Base-by-base conservation (phyloP, 805 yeast genomes). In the Nakazawaea siamensis region DNA sequence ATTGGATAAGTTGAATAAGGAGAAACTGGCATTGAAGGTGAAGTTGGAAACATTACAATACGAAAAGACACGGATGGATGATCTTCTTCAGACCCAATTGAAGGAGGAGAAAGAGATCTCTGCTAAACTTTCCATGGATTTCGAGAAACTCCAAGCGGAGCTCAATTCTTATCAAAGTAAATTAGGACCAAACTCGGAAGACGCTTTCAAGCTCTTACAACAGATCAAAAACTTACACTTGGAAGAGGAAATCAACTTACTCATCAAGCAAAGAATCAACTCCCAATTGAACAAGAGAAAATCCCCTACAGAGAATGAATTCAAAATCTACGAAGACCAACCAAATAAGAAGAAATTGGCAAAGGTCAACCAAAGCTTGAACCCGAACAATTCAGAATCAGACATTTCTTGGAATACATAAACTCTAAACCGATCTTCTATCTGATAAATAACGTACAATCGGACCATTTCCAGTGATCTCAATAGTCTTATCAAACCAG, bases 401-500 rank as follows among this genome's bases (percentile, higher is more conserved):
- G n/a, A n/a, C n/a, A n/a, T n/a, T n/a, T n/a, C n/a, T n/a, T n/a
- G n/a, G n/a, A n/a, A n/a, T n/a, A n/a, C n/a, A n/a, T n/a, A n/a
- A n/a, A 15, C 17, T 25, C 53, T 57, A 84, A 23, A 85, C 80
- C 4, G 85, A 73, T 54, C 92, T 72, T 62, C 94, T 75, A 59
- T 90, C 97, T 28, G 86, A 73, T 58, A 87, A 68, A 57, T 76
- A 87, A 47, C 95, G 76, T 33, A 83, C 83, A 46, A 92, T 79
- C 28, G 95, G 83, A 10, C 95, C 95, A 52, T 81, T 78, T 14
- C 97, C 97, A 12, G 88, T 74, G 15, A 73, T 62, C 42, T 81
- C 94, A 24, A 85, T 78, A 14, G 90, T 73, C 59, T 86, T 87
- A 47, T 90, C 97, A 53, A 80, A 85, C 98, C 98, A 92, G 21